These are phyloP conservation scores for Fusarium napiforme DNA, from an alignment of 2,329 filamentous ascomycete genomes.

Conservation along the genomic window DNA sequence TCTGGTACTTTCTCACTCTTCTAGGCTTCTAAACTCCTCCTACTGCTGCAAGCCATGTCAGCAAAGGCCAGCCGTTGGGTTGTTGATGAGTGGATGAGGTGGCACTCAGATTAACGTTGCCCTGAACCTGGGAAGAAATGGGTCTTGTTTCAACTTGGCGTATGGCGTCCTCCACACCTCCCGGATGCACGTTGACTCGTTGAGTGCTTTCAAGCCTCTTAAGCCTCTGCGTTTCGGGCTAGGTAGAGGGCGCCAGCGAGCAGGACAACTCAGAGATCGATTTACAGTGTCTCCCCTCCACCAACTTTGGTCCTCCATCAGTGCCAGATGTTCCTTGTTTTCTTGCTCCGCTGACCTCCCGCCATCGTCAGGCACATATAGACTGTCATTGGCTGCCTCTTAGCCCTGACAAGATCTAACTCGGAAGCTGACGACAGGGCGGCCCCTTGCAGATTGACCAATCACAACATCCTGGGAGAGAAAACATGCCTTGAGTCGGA, in stretches of 20 bases:
- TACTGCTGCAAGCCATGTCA: constrained; percentile 29
- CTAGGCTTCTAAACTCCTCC: background rate
- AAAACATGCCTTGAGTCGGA: constrained; percentile 29
- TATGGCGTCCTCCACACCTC: constrained; percentile 33
- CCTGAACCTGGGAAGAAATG: constrained; percentile 30
- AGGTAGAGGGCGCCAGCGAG: constrained; percentile 27
- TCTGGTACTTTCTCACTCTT: constrained; percentile 13
- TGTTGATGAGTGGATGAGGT: constrained; percentile 25
- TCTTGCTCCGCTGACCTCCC: constrained; percentile 25
- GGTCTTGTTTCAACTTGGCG: constrained; percentile 37
- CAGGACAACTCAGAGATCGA: constrained; percentile 29
- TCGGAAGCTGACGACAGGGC: constrained; percentile 38
- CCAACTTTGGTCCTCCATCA: constrained; percentile 4
- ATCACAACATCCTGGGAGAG: constrained; percentile 31
- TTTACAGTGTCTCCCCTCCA: constrained; percentile 6
- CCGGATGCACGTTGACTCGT: constrained; percentile 30
- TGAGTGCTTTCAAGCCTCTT: constrained; percentile 20
- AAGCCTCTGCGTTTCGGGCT: constrained; percentile 35
- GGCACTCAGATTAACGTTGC: constrained; percentile 23
- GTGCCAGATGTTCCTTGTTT: constrained; percentile 17
- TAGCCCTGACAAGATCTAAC: constrained; percentile 40
- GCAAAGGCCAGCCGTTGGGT: constrained; percentile 11
- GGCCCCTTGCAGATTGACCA: constrained; percentile 42
- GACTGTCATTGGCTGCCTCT: constrained; percentile 44
- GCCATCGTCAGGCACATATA: constrained; percentile 22